A percentile compares a stretch with the other conserved stretches of the same genome.
Evolutionary conservation across 768 basidiomycete genomes (phyloP).

Genomic region (Podaxis sp.): DNA sequence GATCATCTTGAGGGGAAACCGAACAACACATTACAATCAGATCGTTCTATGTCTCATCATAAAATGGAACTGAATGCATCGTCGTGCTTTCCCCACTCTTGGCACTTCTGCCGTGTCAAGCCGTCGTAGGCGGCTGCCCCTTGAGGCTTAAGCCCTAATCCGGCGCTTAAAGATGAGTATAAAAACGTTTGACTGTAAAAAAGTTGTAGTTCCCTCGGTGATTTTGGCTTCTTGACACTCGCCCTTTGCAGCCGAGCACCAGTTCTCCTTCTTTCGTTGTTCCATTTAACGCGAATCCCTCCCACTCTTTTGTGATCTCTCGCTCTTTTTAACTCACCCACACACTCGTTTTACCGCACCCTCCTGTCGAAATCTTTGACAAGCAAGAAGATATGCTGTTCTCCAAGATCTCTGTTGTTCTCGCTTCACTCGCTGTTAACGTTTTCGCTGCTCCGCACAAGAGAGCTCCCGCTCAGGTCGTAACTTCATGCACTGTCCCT

Average conservation of each 20-base stretch:
- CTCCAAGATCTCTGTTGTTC: conserved; percentile 8
- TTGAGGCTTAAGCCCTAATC: too few relatives aligned
- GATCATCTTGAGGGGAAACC: too few relatives aligned
- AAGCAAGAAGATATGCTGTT: conserved; percentile 4
- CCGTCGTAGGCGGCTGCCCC: too few relatives aligned
- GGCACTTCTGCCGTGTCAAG: too few relatives aligned
- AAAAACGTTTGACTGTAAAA: too few relatives aligned
- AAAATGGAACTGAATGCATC: too few relatives aligned
- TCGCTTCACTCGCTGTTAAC: conserved; percentile 12
- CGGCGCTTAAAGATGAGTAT: too few relatives aligned
- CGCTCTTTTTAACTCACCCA: not conserved
- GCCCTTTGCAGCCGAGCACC: not conserved
- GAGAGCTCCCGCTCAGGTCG: conserved; percentile 28
- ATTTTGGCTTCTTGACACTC: not conserved
- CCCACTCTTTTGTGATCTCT: not conserved
- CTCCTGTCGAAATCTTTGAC: not conserved
- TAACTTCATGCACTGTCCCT: conserved; percentile 32
- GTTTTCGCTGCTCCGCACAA: conserved; percentile 14
- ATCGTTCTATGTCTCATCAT: too few relatives aligned
- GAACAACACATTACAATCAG: too few relatives aligned
- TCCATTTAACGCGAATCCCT: not conserved
- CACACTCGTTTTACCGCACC: not conserved
- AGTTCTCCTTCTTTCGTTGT: not conserved
- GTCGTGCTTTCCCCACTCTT: too few relatives aligned
- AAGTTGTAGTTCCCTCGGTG: too few relatives aligned